A percentile compares a stretch with the other conserved stretches of the same genome.
phyloP scores from a whole-genome alignment of 1,284 basidiomycete species.

The Trichosporon inkin region DNA sequence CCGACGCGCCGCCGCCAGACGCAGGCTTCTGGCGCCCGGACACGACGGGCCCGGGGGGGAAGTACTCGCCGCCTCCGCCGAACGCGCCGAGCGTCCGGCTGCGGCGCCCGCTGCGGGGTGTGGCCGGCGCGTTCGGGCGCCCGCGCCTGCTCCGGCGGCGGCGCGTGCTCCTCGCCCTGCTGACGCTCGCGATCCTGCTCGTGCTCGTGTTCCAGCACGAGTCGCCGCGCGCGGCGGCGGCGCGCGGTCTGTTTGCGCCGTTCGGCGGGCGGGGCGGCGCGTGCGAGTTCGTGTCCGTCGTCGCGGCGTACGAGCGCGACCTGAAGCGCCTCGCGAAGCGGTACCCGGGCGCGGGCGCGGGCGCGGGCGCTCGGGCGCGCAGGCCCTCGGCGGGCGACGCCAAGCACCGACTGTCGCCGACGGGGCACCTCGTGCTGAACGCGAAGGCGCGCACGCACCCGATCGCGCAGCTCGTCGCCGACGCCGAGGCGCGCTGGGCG shows the following conservation, averaged over 20 bases:
- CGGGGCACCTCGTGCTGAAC: slow-evolving; percentile 43
- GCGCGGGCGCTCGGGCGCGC: slow-evolving; percentile 21
- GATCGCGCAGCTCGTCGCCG: slow-evolving; percentile 68
- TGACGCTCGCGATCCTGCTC: not conserved
- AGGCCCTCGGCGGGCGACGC: slow-evolving; percentile 8
- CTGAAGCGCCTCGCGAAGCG: slow-evolving; percentile 24
- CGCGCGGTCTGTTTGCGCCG: no score
- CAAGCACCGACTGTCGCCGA: slow-evolving; percentile 18
- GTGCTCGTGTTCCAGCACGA: not conserved
- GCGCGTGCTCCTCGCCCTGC: not conserved
- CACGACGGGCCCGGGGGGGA: not conserved
- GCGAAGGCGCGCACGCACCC: slow-evolving; percentile 58
- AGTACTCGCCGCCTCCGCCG: not conserved
- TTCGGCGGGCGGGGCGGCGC: not conserved
- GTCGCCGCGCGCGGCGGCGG: not conserved
- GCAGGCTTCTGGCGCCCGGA: not conserved
- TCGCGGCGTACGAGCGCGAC: slow-evolving; percentile 43
- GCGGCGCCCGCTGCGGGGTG: not conserved
- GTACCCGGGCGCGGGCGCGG: not conserved
- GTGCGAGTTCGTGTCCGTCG: slow-evolving; percentile 41
- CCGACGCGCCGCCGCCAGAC: no score
- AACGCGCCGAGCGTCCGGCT: not conserved
- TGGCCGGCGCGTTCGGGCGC: not conserved
- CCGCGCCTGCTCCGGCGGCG: not conserved
- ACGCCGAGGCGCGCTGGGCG: slow-evolving; percentile 68